phyloP scores from a whole-genome alignment of 1,139 yeast genomes.

The Blastobotrys petasosporus region DNA sequence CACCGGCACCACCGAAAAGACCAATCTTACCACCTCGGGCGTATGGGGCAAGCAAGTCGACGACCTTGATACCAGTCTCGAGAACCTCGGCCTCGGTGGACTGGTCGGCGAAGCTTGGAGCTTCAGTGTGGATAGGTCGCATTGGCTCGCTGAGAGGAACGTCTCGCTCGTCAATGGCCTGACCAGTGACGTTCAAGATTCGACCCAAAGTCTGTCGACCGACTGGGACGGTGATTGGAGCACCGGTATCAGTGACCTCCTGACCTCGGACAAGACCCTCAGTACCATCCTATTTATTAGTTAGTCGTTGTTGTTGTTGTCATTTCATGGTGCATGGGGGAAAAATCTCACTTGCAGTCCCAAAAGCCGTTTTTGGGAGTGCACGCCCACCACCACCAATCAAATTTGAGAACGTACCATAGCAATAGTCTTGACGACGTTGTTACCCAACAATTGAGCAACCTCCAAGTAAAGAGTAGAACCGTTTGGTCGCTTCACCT shows the following conservation, averaged over 20 bases:
- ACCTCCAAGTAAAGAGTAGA: slow-evolving; percentile 88
- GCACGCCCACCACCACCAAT: not conserved
- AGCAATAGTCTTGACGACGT: slow-evolving; percentile 99
- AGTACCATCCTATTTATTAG: slow-evolving; percentile 66
- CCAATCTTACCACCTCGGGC: slow-evolving; percentile 99
- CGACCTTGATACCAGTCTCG: slow-evolving; percentile 99
- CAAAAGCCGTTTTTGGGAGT: not conserved
- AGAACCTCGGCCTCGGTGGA: slow-evolving; percentile 93
- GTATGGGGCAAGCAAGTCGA: slow-evolving; percentile 97
- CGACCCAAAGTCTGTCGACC: slow-evolving; percentile 99
- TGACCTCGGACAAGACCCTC: slow-evolving; percentile 99
- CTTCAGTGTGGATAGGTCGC: slow-evolving; percentile 98
- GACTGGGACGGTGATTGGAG: slow-evolving; percentile 98
- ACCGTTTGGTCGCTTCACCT: slow-evolving; percentile 61
- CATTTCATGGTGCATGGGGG: not conserved
- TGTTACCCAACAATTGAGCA: slow-evolving; percentile 99
- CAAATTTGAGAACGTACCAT: slow-evolving; percentile 42
- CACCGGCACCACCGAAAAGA: slow-evolving; percentile 99
- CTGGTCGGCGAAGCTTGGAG: slow-evolving; percentile 94
- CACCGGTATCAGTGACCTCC: slow-evolving; percentile 86
- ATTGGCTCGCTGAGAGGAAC: slow-evolving; percentile 71
- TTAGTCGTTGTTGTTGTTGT: not conserved
- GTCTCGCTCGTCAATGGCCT: slow-evolving; percentile 99
- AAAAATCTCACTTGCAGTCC: not conserved
- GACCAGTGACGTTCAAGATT: slow-evolving; percentile 97